Evolutionary conservation across 2,329 filamentous ascomycete species (phyloP).

Genomic region (Claviceps sp.): DNA sequence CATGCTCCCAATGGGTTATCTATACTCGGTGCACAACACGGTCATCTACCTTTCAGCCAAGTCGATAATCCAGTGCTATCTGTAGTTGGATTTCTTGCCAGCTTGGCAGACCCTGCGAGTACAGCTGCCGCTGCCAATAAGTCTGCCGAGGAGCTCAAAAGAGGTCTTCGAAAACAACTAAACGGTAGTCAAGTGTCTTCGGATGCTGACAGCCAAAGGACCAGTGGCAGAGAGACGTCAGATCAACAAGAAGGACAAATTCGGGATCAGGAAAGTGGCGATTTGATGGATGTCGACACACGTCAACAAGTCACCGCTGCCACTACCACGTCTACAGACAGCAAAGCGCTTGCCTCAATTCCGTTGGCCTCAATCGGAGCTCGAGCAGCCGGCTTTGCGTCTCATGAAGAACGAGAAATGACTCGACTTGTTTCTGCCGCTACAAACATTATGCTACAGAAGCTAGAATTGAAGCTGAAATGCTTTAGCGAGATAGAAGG

Average conservation of each 20-base stretch:
- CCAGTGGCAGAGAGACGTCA: slow-evolving; percentile 19
- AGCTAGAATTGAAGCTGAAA: slow-evolving; percentile 87
- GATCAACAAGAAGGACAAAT: neutral
- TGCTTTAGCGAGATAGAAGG: slow-evolving; percentile 96
- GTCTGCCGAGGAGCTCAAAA: slow-evolving; percentile 75
- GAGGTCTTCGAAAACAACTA: slow-evolving; percentile 64
- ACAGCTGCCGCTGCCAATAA: slow-evolving; percentile 83
- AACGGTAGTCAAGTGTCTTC: slow-evolving; percentile 38
- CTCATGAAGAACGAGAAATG: slow-evolving; percentile 94
- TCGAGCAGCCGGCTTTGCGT: slow-evolving; percentile 75
- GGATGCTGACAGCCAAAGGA: slow-evolving; percentile 46
- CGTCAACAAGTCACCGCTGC: slow-evolving; percentile 36
- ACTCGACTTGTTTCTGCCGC: slow-evolving; percentile 83
- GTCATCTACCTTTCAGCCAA: slow-evolving; percentile 79
- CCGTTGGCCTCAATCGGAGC: slow-evolving; percentile 78
- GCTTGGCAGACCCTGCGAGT: slow-evolving; percentile 77
- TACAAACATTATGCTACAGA: slow-evolving; percentile 87
- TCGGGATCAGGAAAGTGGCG: slow-evolving; percentile 25
- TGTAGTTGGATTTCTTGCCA: slow-evolving; percentile 85
- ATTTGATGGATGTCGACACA: slow-evolving; percentile 53
- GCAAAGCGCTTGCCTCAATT: slow-evolving; percentile 52
- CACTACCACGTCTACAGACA: slow-evolving; percentile 35
- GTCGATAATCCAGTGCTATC: slow-evolving; percentile 95
- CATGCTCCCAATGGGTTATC: slow-evolving; percentile 44
- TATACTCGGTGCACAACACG: slow-evolving; percentile 58